These are phyloP conservation scores for Chalciporus chontae DNA, from an alignment of 768 basidiomycete species.

Conservation along the genomic window DNA sequence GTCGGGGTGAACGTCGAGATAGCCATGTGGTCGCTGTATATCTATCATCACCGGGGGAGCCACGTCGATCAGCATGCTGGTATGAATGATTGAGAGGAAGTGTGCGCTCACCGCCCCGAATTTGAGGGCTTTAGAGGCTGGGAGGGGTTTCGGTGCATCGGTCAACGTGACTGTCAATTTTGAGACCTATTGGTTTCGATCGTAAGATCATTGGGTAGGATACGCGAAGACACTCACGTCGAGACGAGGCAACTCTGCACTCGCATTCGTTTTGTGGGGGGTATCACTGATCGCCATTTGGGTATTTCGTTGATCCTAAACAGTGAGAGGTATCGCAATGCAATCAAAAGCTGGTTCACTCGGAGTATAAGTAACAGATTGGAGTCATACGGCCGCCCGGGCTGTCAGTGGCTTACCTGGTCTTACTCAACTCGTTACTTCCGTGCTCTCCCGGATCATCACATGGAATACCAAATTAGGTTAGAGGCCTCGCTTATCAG, in stretches of 20 bases:
- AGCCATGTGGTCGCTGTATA: conserved; percentile 79
- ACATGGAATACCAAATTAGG: too few species aligned
- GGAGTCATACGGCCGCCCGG: too few species aligned
- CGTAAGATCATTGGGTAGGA: neutral
- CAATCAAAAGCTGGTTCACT: too few species aligned
- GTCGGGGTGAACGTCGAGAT: conserved; percentile 57
- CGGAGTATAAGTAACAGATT: too few species aligned
- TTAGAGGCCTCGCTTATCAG: too few species aligned
- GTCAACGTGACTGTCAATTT: conserved; percentile 48
- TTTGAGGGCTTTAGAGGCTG: conserved; percentile 41
- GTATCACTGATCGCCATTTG: conserved; percentile 9
- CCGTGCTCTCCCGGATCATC: too few species aligned
- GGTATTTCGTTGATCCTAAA: neutral
- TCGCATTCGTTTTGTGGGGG: neutral
- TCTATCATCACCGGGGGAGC: conserved; percentile 28
- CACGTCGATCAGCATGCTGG: neutral
- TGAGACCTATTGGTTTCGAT: conserved; percentile 43
- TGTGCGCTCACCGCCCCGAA: conserved; percentile 53
- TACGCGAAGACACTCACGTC: conserved; percentile 18
- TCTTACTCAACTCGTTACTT: too few species aligned
- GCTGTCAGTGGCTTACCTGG: too few species aligned
- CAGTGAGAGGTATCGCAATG: too few species aligned
- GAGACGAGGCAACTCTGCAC: conserved; percentile 5
- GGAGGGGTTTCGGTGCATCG: conserved; percentile 48
- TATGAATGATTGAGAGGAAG: neutral